These are phyloP conservation scores for Aspergillus bridgeri DNA, from an alignment of 495 filamentous ascomycete species.

Conservation along the genomic window DNA sequence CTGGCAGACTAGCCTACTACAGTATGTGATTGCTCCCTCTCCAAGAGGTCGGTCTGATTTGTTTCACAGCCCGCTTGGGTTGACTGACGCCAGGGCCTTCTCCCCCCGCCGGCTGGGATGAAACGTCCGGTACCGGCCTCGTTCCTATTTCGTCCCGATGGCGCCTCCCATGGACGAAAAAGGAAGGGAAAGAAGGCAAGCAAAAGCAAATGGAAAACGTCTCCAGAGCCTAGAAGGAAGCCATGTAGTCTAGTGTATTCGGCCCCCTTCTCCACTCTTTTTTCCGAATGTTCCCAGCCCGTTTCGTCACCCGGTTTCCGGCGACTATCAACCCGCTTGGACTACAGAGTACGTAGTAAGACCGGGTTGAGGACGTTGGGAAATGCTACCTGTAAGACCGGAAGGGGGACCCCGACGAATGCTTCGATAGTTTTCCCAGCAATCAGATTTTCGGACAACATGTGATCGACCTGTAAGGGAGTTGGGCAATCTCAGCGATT, in stretches of 20 bases:
- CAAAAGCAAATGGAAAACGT: not conserved
- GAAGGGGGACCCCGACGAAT: not conserved
- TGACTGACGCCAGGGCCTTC: slow-evolving; percentile 12
- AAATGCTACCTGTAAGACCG: not conserved
- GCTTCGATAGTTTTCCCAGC: not conserved
- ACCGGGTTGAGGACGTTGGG: not conserved
- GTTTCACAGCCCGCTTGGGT: slow-evolving; percentile 14
- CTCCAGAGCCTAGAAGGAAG: too few relatives aligned
- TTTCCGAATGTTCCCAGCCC: not conserved
- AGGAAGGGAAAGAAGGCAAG: not conserved
- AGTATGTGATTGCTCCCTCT: too few relatives aligned
- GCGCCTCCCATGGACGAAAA: not conserved
- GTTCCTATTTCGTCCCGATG: not conserved
- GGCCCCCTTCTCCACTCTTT: not conserved
- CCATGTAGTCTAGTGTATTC: too few relatives aligned
- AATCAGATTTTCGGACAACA: not conserved
- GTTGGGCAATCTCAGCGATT: not conserved
- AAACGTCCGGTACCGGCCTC: slow-evolving; percentile 1
- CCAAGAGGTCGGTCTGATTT: slow-evolving; percentile 8
- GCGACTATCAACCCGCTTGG: not conserved
- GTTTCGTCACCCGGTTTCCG: not conserved
- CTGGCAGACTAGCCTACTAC: not conserved
- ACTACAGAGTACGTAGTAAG: not conserved
- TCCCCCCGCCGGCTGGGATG: slow-evolving; percentile 9
- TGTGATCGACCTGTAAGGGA: too few relatives aligned